Percentiles rank a stretch among this genome's conserved stretches.
phyloP scores from a whole-genome alignment of 2,329 filamentous ascomycete species.

The Chaetomium olivaceum region DNA sequence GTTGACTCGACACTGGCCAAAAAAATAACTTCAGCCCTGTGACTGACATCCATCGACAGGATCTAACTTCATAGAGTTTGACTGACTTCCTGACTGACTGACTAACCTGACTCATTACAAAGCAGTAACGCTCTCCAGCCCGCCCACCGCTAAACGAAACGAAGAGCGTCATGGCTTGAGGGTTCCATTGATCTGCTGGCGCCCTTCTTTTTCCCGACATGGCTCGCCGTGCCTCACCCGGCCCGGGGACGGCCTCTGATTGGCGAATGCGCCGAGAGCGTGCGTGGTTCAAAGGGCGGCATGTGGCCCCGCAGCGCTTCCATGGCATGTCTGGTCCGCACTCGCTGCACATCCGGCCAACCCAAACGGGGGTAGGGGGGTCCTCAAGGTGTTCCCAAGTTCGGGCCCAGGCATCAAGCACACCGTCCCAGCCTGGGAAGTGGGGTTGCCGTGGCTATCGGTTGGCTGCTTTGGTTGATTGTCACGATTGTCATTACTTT shows the following conservation, averaged over 20 bases:
- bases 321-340: not conserved
- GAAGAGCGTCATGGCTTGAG: conserved; percentile 12
- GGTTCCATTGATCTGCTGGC: conserved; percentile 10
- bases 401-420: not conserved
- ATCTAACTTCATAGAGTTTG: not conserved
- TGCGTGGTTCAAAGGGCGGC: conserved; percentile 10
- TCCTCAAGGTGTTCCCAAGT: not conserved
- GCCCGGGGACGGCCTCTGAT: conserved; percentile 1
- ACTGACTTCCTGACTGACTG: not conserved
- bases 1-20: not conserved
- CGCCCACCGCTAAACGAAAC: not conserved
- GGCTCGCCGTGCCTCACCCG: conserved; percentile 14
- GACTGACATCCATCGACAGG: not conserved
- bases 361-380: not conserved
- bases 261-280: not conserved
- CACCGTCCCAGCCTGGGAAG: not conserved
- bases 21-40: not conserved
- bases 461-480: not conserved
- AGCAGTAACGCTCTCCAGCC: not conserved
- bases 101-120: conserved; percentile 16
- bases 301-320: conserved; percentile 16
- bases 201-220: conserved; percentile 21
- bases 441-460: conserved; percentile 3
- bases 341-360: not conserved
- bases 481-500: not conserved